Percentiles rank a stretch among this genome's conserved stretches.
Conservation (phyloP, 192 early-diverging fungal genomes). For the Cladochytrium replicatum region DNA sequence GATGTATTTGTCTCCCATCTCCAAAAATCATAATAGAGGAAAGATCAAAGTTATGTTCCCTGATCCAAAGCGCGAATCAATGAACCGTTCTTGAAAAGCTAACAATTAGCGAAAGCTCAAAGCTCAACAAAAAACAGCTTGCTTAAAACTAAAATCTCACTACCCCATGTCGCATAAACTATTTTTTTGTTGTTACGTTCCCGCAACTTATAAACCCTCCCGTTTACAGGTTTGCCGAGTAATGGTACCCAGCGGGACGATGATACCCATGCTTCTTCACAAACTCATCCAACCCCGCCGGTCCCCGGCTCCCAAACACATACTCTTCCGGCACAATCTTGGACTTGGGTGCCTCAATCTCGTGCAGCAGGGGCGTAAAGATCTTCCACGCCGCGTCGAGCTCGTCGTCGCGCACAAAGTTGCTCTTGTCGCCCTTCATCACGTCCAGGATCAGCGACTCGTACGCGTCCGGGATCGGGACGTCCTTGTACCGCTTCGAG, state of each 20-base stretch:
- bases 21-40: too few species aligned
- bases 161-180: too few species aligned
- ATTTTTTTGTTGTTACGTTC: too few species aligned
- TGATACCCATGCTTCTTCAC: slow-evolving; percentile 46
- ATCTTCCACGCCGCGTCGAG: slow-evolving; percentile 96
- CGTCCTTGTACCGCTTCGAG: slow-evolving; percentile 72
- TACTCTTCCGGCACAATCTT: slow-evolving; percentile 63
- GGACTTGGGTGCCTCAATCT: slow-evolving; percentile 58
- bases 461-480: slow-evolving; percentile 95
- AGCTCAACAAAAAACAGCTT: too few species aligned
- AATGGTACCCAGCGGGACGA: slow-evolving; percentile 25
- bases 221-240: background rate
- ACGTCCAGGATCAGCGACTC: slow-evolving; percentile 91
- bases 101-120: too few species aligned
- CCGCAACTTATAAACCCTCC: too few species aligned
- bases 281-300: slow-evolving; percentile 66
- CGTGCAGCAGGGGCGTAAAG: slow-evolving; percentile 90
- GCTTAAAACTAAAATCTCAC: too few species aligned
- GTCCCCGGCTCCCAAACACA: slow-evolving; percentile 75
- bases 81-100: too few species aligned
- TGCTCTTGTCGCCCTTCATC: slow-evolving; percentile 84
- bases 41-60: too few species aligned
- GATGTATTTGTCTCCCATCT: too few species aligned
- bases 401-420: slow-evolving; percentile 73
- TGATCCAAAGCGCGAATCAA: too few species aligned